These are phyloP conservation scores for Keithomyces neogunnii DNA, from an alignment of 2,329 filamentous ascomycete genomes.

Conservation along the genomic window DNA sequence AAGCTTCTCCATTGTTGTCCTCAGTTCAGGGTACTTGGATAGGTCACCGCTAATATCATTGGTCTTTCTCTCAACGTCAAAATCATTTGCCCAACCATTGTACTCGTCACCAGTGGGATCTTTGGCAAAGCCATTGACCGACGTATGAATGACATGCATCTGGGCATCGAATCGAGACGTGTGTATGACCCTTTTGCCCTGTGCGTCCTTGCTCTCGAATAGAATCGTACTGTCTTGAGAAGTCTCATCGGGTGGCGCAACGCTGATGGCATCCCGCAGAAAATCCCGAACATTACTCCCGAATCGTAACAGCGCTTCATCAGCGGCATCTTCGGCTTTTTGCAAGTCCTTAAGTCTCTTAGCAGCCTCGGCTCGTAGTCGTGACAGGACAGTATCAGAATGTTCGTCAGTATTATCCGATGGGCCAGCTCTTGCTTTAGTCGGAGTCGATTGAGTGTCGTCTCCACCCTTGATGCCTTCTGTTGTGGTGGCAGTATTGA, in stretches of 20 bases:
- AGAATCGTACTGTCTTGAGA: conserved; percentile 56
- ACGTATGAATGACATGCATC: conserved; percentile 88
- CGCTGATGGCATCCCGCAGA: conserved; percentile 79
- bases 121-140: conserved; percentile 69
- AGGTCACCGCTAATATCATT: conserved; percentile 73
- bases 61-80: conserved; percentile 78
- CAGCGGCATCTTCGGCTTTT: conserved; percentile 87
- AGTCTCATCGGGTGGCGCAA: conserved; percentile 61
- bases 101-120: conserved; percentile 73
- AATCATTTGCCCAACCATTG: conserved; percentile 61
- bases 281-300: conserved; percentile 85
- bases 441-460: conserved; percentile 39
- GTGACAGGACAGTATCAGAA: conserved; percentile 61
- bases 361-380: conserved; percentile 67
- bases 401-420: conserved; percentile 36
- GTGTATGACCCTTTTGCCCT: conserved; percentile 88
- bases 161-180: conserved; percentile 92
- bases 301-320: conserved; percentile 88
- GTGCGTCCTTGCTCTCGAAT: conserved; percentile 88
- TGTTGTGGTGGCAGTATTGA: conserved; percentile 36
- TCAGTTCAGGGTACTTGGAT: conserved; percentile 77
- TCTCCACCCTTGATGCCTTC: conserved; percentile 22
- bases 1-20: conserved; percentile 85
- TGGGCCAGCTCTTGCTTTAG: conserved; percentile 25
- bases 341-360: conserved; percentile 85